Percentiles rank a stretch among this genome's conserved stretches.
Evolutionary conservation across 2,329 filamentous ascomycete species (phyloP).

Genomic region (Aspergillus novofumigatus): DNA sequence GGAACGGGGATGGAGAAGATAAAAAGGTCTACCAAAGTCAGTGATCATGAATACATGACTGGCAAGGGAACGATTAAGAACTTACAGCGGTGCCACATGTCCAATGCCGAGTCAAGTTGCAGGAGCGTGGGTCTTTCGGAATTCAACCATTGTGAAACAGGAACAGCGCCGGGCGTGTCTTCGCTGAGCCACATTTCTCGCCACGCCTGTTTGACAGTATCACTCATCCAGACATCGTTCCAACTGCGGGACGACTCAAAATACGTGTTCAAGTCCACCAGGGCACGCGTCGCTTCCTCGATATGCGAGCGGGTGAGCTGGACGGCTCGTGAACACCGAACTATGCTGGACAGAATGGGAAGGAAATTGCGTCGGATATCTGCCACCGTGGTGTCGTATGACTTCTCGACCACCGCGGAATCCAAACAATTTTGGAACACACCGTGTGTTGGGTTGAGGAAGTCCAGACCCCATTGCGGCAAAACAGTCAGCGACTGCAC

Average conservation of each 20-base stretch:
- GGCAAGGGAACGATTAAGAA: not conserved
- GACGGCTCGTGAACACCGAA: conserved; percentile 48
- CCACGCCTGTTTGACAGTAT: conserved; percentile 44
- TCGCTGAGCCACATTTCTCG: conserved; percentile 46
- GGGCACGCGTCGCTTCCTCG: conserved; percentile 44
- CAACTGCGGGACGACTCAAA: conserved; percentile 48
- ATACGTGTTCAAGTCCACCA: conserved; percentile 48
- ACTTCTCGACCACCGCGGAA: conserved; percentile 48
- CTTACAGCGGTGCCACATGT: conserved; percentile 37
- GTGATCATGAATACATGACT: not conserved
- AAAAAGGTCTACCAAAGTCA: conserved; percentile 35
- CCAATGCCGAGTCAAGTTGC: conserved; percentile 34
- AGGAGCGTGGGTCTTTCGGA: conserved; percentile 37
- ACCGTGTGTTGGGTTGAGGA: conserved; percentile 50
- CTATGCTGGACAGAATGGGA: conserved; percentile 48
- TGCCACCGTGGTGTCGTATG: conserved; percentile 32
- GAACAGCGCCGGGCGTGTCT: conserved; percentile 38
- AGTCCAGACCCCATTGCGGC: conserved; percentile 53
- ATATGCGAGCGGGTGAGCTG: conserved; percentile 42
- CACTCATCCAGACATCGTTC: conserved; percentile 47
- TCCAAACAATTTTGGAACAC: conserved; percentile 52
- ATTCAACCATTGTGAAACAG: conserved; percentile 35
- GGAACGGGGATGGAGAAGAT: conserved; percentile 57
- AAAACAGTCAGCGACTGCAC: conserved; percentile 53
- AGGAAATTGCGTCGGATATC: conserved; percentile 52